These are phyloP conservation scores for Hordeum marinum DNA, from an alignment of 176 grass and related monocot genomes.

Conservation along the genomic window DNA sequence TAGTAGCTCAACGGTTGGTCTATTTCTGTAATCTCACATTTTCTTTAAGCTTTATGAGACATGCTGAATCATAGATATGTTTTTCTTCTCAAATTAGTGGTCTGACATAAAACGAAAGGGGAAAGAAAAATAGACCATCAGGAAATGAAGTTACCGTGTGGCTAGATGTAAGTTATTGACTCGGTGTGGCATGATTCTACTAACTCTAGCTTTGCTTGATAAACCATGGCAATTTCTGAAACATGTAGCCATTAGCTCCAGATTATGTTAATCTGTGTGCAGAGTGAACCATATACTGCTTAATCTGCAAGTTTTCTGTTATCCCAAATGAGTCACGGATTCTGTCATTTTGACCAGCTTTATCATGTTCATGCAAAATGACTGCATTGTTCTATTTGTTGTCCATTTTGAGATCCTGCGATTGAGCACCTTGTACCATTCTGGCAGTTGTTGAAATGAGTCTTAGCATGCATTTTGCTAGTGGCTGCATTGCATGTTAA, in stretches of 20 bases:
- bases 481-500: not conserved
- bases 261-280: not conserved
- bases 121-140: not conserved
- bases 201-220: not conserved
- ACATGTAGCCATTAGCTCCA: not conserved
- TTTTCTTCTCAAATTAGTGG: not conserved
- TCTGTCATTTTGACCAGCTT: not conserved
- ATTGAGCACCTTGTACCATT: not conserved
- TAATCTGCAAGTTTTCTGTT: not conserved
- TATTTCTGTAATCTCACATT: constrained; percentile 7
- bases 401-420: not conserved
- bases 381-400: not conserved
- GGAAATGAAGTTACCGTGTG: not conserved
- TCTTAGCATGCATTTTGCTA: constrained; percentile 9
- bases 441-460: not conserved
- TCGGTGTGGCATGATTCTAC: not conserved
- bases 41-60: not conserved
- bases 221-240: not conserved
- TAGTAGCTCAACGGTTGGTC: constrained; percentile 73
- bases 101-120: not conserved
- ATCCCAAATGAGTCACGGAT: not conserved
- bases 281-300: not conserved
- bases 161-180: not conserved
- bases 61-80: not conserved
- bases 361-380: not conserved